Conservation (phyloP, 192 early-diverging fungal species). For the Coemansia sp. region DNA sequence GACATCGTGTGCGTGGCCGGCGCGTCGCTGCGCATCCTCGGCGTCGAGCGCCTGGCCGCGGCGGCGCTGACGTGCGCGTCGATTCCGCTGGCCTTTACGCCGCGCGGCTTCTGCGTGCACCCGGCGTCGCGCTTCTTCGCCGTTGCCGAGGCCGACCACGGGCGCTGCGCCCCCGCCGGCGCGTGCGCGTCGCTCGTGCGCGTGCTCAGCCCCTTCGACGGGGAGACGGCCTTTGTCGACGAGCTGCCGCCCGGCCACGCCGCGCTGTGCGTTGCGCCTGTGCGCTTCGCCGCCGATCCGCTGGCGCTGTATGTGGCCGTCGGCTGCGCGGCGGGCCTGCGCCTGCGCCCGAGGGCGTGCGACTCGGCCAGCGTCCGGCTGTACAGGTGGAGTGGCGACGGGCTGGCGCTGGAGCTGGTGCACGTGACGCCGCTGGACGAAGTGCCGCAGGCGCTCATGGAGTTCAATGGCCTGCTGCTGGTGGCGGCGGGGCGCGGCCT, state of each 20-base stretch:
- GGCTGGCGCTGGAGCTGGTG: slow-evolving; percentile 68
- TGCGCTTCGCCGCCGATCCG: slow-evolving; percentile 56
- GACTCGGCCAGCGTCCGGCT: slow-evolving; percentile 75
- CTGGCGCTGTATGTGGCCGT: background rate
- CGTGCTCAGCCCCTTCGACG: slow-evolving; percentile 72
- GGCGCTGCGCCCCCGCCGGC: slow-evolving; percentile 48
- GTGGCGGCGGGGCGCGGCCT: slow-evolving; percentile 86
- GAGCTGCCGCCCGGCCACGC: slow-evolving; percentile 84
- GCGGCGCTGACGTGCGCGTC: slow-evolving; percentile 32
- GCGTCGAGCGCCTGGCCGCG: slow-evolving; percentile 72
- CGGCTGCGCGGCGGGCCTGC: background rate
- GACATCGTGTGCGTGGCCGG: slow-evolving; percentile 78
- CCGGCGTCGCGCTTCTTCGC: slow-evolving; percentile 78
- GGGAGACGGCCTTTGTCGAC: slow-evolving; percentile 64
- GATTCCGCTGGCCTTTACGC: slow-evolving; percentile 85
- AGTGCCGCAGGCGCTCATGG: slow-evolving; percentile 74
- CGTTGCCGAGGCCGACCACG: slow-evolving; percentile 85
- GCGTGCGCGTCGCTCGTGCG: slow-evolving; percentile 89
- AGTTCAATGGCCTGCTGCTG: slow-evolving; percentile 84
- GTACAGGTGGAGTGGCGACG: slow-evolving; percentile 69
- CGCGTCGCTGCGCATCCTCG: slow-evolving; percentile 83
- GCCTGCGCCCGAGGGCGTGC: slow-evolving; percentile 58
- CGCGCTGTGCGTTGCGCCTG: slow-evolving; percentile 71
- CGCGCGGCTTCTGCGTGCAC: slow-evolving; percentile 76
- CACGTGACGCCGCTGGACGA: slow-evolving; percentile 89